Percentiles rank a stretch among this genome's conserved stretches.
phyloP scores from a whole-genome alignment of 305 asterid species.

The Fraxinus nigra region DNA sequence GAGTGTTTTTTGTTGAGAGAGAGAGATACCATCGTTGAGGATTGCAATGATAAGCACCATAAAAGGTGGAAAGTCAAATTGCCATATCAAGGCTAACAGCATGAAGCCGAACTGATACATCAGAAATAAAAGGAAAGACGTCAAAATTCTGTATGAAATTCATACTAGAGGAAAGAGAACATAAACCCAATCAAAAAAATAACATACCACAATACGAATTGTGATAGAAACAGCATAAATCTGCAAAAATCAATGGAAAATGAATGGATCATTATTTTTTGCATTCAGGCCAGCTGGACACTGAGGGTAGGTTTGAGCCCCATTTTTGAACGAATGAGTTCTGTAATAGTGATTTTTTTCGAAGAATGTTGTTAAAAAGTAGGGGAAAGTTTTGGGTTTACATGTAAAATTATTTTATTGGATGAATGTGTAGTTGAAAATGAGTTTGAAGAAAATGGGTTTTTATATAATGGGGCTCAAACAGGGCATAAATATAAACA shows the following conservation, averaged over 20 bases:
- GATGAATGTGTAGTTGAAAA: background rate
- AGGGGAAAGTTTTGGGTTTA: background rate
- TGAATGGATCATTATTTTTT: slow-evolving; percentile 12
- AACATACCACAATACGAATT: slow-evolving; percentile 96
- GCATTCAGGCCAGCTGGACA: slow-evolving; percentile 3
- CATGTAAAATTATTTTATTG: background rate
- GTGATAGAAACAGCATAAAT: slow-evolving; percentile 98
- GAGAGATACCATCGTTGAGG: slow-evolving; percentile 72
- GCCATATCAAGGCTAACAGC: slow-evolving; percentile 92
- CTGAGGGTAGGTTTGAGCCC: background rate
- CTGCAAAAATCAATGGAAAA: slow-evolving; percentile 39
- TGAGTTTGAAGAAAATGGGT: background rate
- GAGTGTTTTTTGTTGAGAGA: slow-evolving; percentile 9
- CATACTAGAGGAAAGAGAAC: background rate
- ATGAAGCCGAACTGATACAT: slow-evolving; percentile 88
- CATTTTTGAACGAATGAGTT: background rate
- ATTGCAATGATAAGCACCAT: slow-evolving; percentile 99
- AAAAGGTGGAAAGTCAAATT: slow-evolving; percentile 95
- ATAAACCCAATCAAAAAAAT: background rate
- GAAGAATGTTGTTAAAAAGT: background rate
- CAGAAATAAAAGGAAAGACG: slow-evolving; percentile 3
- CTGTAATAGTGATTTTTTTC: background rate
- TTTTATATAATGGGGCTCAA: background rate
- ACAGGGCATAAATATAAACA: background rate
- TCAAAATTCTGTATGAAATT: slow-evolving; percentile 6